Evolutionary conservation across 2,329 filamentous ascomycete genomes (phyloP), one percentile per base, ranked within the genome.

Genomic region (Stenocarpella maydis): DNA sequence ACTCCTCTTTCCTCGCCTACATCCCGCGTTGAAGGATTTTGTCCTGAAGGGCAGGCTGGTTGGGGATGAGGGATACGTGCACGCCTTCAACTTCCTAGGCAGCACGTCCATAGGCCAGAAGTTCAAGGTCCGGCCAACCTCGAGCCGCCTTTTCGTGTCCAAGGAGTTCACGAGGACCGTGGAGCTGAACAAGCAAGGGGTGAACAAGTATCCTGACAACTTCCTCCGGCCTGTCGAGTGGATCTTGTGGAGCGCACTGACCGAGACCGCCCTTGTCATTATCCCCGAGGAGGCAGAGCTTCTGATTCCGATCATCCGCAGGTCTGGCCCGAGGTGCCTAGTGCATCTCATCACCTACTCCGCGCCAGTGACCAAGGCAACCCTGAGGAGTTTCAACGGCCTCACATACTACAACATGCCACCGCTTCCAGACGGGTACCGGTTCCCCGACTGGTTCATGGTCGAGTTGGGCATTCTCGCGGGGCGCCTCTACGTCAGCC

Each of bases 281-380:
- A 88, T 87, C 34, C 87, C 89, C 0, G 90, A 92, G 72, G 90
- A 92, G 75, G 88, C 85, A 0, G 87, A 92, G 67, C 54, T 74
- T 0, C 72, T 91, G 0, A 81, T 92, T 3, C 81, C 82, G 0
- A 71, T 81, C 0, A 71, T 90, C 7, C 77, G 76, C 1, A 49
- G 14, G 19, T 31, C 53, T 9, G 65, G 52, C 1, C n/a, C 66
- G 0, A 50, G 31, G 1, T 67, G 47, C 19, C 67, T 73, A 0
- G 82, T 83, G 0, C 81, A 86, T 67, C 78, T 92, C 0, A 73
- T 91, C 0, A 78, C 82, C 0, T 92, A 92, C 70, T 82, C 89
- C 0, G 85, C 89, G 0, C 87, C 90, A 0, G 82, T 89, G 0
- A 90, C 89, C 0, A 82, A 83, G 37, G 80, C 82, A 1, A 92